These are phyloP conservation scores for Rhytidhysteron rufulum DNA, from an alignment of 2,329 filamentous ascomycete genomes.

Conservation along the genomic window DNA sequence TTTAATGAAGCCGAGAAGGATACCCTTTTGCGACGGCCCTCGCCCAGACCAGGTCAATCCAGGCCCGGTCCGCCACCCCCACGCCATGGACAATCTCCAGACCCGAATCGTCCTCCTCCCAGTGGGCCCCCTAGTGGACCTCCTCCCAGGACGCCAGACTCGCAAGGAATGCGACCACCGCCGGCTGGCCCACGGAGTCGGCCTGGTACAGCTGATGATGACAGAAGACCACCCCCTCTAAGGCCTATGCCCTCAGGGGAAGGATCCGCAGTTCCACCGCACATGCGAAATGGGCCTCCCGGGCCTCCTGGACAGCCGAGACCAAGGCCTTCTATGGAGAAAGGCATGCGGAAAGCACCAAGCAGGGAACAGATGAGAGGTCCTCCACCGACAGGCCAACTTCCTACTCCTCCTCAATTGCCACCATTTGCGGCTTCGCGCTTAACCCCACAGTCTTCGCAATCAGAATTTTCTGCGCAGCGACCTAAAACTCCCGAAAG, in stretches of 20 bases:
- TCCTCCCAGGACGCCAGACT: conserved; percentile 8
- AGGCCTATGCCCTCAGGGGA: conserved; percentile 13
- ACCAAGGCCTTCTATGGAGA: conserved; percentile 31
- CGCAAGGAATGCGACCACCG: conserved; percentile 11
- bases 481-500: conserved; percentile 31
- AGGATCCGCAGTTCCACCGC: conserved; percentile 20
- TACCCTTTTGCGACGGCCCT: conserved; percentile 59
- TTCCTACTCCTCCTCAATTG: conserved; percentile 18
- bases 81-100: conserved; percentile 3
- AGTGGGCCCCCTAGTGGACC: no score
- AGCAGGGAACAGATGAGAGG: conserved; percentile 29
- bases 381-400: conserved; percentile 11
- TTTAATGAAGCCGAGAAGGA: conserved; percentile 80
- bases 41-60: conserved; percentile 13
- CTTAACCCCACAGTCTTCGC: conserved; percentile 38
- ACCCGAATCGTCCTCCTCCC: conserved; percentile 1
- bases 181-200: conserved; percentile 13
- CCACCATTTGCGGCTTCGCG: conserved; percentile 28
- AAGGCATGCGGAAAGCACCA: conserved; percentile 27
- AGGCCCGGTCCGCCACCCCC: conserved; percentile 12
- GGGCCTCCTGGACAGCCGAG: conserved; percentile 17
- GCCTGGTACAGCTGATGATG: conserved; percentile 26
- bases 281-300: conserved; percentile 6
- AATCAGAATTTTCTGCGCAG: conserved; percentile 28
- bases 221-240: conserved; percentile 22